Evolutionary conservation across 106 monocot species (phyloP), one percentile per base, ranked within the genome.

Genomic region (Posidonia australis): DNA sequence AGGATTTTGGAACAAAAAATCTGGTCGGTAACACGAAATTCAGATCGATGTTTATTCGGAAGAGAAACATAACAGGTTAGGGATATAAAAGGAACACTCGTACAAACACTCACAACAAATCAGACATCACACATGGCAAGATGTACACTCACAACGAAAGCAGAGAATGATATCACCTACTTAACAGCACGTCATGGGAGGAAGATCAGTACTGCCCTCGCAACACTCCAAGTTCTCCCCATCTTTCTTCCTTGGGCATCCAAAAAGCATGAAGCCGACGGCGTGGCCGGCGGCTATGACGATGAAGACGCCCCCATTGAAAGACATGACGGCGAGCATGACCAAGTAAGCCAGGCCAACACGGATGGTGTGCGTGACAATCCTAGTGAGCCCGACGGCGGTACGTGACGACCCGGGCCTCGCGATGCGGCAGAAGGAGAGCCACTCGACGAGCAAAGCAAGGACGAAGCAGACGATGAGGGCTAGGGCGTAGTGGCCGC

Each of bases 311-410:
- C 85, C 85, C 13, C 63, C 85, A 63, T 85, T 85, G 56, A 85
- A 85, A 14, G 83, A 83, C 83, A 83, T 83, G 54, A 83, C 49
- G n/a, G 83, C 75, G n/a, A 83, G 63, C 83, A 83, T 83, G 43
- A 72, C 47, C 36, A 83, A 12, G 67, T 76, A 79, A 14, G 62
- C 49, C 9, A 83, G 42, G 10, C 62, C 83, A 11, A 79, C 54
- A 9, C 76, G 48, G 0, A 69, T 10, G 42, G 75, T 60, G 65
- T 78, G 74, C 41, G 70, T 28, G 41, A 51, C 77, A 0, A 77
- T 76, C 54, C 32, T 45, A 18, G 36, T 49, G 25, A 81, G 19
- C n/a, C n/a, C 18, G n/a, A 1, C 25, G 55, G 13, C 24, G 9
- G 21, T 11, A 0, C n/a, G 55, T 2, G 55, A 56, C 55, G n/a